phyloP scores from a whole-genome alignment of 768 basidiomycete genomes.

The Zangia roseola region DNA sequence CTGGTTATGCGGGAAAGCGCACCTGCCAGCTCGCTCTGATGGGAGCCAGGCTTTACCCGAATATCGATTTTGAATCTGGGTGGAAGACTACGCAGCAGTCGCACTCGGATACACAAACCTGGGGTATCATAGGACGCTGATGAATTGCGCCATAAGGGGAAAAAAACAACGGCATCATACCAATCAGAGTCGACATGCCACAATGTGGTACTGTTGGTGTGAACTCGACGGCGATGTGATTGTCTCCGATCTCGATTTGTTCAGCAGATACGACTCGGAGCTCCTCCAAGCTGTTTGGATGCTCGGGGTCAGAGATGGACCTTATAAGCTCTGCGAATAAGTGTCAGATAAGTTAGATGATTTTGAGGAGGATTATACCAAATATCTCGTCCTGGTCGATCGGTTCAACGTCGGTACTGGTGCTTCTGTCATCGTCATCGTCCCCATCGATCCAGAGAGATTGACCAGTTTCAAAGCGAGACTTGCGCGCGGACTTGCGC shows the following conservation, averaged over 20 bases:
- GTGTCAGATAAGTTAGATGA: neutral
- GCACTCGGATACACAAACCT: constrained; percentile 93
- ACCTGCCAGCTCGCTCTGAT: constrained; percentile 93
- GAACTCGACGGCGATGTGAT: constrained; percentile 83
- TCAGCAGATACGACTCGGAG: constrained; percentile 91
- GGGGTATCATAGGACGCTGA: neutral
- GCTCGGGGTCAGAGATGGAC: constrained; percentile 93
- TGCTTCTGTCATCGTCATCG: constrained; percentile 38
- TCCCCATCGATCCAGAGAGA: constrained; percentile 64
- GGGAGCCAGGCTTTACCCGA: constrained; percentile 87
- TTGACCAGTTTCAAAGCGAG: constrained; percentile 38
- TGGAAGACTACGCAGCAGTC: constrained; percentile 86
- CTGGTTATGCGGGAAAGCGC: constrained; percentile 21
- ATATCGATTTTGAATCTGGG: constrained; percentile 95
- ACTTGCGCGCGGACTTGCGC: constrained; percentile 45
- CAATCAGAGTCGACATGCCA: constrained; percentile 95
- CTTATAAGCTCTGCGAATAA: constrained; percentile 73
- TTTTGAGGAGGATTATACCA: constrained; percentile 46
- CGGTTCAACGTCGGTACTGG: constrained; percentile 47
- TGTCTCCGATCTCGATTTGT: constrained; percentile 66
- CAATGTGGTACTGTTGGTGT: constrained; percentile 98
- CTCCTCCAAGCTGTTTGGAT: constrained; percentile 91
- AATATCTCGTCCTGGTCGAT: constrained; percentile 95
- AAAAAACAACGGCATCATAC: constrained; percentile 35
- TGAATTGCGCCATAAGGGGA: constrained; percentile 1